Evolutionary conservation across 768 basidiomycete genomes (phyloP), one percentile per base, ranked within the genome.

Genomic region (Lepiota venenata): DNA sequence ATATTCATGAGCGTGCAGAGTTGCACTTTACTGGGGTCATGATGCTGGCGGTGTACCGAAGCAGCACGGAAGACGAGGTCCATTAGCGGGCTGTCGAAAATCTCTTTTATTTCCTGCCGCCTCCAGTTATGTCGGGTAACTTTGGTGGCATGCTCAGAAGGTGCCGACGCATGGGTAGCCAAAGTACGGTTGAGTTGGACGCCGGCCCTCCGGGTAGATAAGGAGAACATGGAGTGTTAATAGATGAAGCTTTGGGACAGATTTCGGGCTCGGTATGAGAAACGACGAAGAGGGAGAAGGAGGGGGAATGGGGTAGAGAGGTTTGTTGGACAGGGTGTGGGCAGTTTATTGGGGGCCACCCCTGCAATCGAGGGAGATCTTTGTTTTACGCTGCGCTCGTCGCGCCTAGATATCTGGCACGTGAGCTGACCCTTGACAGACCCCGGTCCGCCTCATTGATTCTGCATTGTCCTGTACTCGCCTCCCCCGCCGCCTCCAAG

Each of bases 1-100:
- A 98, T 98, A 68, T 98, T 98, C 89, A 98, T 93, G 27, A 98
- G 79, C 3, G 96, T 98, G 63, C 95, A 98, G 29, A 98, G 80
- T 71, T 98, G 96, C 27, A 98, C 84, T 76, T 97, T 93, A 61
- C 71, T 79, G 29, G 94, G 87, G 71, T 95, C 88, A 61, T 97
- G 93, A 68, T 89, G 76, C 64, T 86, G 80, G 59, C 95, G 78
- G 69, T 98, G 96, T 10, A 95, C 80, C 2, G 81, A 69, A 12
- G 93, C 91, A 35, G 96, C 87, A 47, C 84, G 82, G 69, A 89
- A 98, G 56, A 96, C 85, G 50, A 96, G 85, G 42, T 94, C 90
- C 62, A 98, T 81, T 48, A 98, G 69, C 6, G 96, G 91, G 3
- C 77, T 76, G 68, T 97, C 84, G 65, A 91, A 98, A 52, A 98